Evolutionary conservation across 2,329 filamentous ascomycete genomes (phyloP).

Genomic region (Magnaporthiopsis rhizophila): DNA sequence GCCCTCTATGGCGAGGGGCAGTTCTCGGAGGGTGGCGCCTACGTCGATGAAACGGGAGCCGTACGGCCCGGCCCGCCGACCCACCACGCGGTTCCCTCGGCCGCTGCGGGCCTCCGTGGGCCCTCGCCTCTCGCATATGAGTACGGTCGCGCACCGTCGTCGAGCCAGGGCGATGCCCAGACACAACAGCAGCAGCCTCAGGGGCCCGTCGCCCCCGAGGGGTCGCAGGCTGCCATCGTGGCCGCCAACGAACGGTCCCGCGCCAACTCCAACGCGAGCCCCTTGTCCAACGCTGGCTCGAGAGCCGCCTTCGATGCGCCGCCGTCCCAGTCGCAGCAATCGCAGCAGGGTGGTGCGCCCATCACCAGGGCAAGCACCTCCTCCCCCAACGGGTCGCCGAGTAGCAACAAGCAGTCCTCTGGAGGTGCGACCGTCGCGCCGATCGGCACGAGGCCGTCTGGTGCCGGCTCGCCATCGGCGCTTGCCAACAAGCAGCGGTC

Average conservation of each 20-base stretch:
- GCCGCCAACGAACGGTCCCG: slow-evolving; percentile 53
- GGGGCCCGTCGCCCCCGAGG: slow-evolving; percentile 21
- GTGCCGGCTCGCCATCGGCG: slow-evolving; percentile 42
- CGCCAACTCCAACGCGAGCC: slow-evolving; percentile 79
- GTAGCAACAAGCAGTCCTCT: slow-evolving; percentile 44
- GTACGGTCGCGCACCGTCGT: slow-evolving; percentile 33
- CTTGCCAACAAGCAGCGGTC: slow-evolving; percentile 60
- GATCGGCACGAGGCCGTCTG: slow-evolving; percentile 79
- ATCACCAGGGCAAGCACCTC: slow-evolving; percentile 71
- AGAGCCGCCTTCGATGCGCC: slow-evolving; percentile 46
- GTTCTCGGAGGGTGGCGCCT: slow-evolving; percentile 59
- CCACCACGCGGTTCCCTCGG: slow-evolving; percentile 26
- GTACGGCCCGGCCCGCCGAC: slow-evolving; percentile 59
- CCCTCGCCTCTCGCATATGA: slow-evolving; percentile 77
- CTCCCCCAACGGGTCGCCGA: slow-evolving; percentile 75
- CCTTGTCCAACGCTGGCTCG: slow-evolving; percentile 55
- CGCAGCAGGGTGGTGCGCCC: slow-evolving; percentile 29
- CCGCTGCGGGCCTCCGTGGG: slow-evolving; percentile 60
- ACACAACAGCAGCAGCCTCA: slow-evolving; percentile 7
- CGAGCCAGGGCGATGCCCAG: slow-evolving; percentile 13
- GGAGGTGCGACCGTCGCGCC: slow-evolving; percentile 66
- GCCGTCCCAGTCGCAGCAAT: slow-evolving; percentile 45
- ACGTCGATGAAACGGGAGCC: slow-evolving; percentile 59
- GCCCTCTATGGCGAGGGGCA: slow-evolving; percentile 77
- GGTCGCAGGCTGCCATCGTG: slow-evolving; percentile 34